Base-by-base conservation (phyloP, 495 filamentous ascomycete species). In the Hypoxylon cercidicola region DNA sequence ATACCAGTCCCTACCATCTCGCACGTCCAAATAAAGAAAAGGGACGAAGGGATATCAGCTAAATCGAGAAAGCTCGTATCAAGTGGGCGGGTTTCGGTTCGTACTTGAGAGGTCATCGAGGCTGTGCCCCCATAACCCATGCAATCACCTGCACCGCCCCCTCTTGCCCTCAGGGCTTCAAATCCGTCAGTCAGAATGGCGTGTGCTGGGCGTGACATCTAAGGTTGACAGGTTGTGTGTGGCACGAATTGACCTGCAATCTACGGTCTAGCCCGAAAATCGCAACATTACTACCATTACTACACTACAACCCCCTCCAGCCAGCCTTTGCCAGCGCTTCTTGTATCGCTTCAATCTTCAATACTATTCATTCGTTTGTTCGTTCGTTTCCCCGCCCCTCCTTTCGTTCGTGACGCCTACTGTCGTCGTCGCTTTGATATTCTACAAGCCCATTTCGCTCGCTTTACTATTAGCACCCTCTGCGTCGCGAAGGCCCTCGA, bases 401-500 rank as follows among this genome's bases (percentile, higher is more conserved):
- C 23, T 3, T 32, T 19, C 20, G 15, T 41, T 49, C 44, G 12
- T n/a, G 51, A 34, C 40, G 34, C 21, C 40, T 18, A 16, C 44
- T 15, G 23, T 11, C 16, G 37, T 11, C 28, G 21, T 39, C 25
- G n/a, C 23, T 25, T 40, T 21, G 34, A 43, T 25, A 41, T 12
- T 40, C 28, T 34, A 40, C 48, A 59, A 41, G 59, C 55, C 15
- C 53, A 49, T 68, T 68, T 59, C 59, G 49, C 48, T 68, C 64
- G 54, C 58, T 68, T 56, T 25, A 51, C 20, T 34, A 46, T 44
- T 9, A 28, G 20, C 35, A 39, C 23, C 44, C 18, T 10, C 19
- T 40, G 25, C 44, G 43, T 18, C 43, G 15, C n/a, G 34, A 1
- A 21, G 15, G 44, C 34, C 16, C 16, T 19, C 25, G 25, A 59